Conservation (phyloP, 129 eudicot genomes). For the Chrysanthemum lavandulifolium region DNA sequence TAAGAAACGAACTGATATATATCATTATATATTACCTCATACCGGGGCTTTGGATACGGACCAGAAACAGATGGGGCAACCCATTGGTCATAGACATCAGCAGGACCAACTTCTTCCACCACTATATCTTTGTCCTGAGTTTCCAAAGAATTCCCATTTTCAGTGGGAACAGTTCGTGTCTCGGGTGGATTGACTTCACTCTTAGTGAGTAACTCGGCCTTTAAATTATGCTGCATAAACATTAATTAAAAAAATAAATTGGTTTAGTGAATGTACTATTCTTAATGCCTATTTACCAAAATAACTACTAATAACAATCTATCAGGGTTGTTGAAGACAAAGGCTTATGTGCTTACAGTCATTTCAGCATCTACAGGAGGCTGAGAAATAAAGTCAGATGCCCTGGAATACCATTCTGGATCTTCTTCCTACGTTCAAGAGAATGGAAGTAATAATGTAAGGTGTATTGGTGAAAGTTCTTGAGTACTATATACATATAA, state of each 20-base stretch:
- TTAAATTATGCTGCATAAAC: constrained; percentile 46
- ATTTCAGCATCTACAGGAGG: constrained; percentile 72
- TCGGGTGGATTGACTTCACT: constrained; percentile 58
- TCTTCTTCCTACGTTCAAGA: constrained; percentile 81
- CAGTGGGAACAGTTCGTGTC: constrained; percentile 61
- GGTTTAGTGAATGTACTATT: background rate
- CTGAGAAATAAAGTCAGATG: constrained; percentile 59
- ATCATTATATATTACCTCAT: constrained; percentile 54
- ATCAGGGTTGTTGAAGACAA: too few relatives aligned
- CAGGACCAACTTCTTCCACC: constrained; percentile 62
- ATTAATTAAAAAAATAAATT: constrained; percentile 6
- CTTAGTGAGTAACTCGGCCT: constrained; percentile 44
- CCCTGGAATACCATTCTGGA: constrained; percentile 98
- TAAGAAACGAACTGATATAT: constrained; percentile 5
- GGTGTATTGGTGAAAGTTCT: constrained; percentile 1
- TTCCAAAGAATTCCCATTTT: constrained; percentile 66
- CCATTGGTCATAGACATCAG: constrained; percentile 93
- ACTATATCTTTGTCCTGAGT: constrained; percentile 83
- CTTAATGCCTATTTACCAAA: too few relatives aligned
- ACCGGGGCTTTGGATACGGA: constrained; percentile 84
- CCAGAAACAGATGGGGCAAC: constrained; percentile 78
- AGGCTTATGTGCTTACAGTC: constrained; percentile 48
- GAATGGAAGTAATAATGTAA: background rate
- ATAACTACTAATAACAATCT: too few relatives aligned
- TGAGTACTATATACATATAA: constrained; percentile 2